phyloP scores from a whole-genome alignment of 129 eudicot species.

The Flaveria ramosissima region DNA sequence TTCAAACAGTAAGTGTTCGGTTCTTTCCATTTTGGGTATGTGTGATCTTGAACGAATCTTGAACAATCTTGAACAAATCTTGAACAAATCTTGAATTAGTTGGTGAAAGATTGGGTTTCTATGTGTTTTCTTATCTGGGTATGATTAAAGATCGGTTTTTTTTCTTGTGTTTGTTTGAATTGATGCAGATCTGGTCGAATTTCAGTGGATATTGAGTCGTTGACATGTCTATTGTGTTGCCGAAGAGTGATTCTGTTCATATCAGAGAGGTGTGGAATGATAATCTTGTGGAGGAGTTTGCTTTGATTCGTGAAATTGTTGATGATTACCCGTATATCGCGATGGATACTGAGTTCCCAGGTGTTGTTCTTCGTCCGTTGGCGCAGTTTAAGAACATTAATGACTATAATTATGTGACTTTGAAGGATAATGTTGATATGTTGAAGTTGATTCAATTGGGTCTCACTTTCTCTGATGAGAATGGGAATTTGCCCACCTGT shows the following conservation, averaged over 20 bases:
- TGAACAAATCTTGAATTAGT: background rate
- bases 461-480: slow-evolving; percentile 60
- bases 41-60: background rate
- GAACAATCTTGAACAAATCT: slow-evolving; percentile 9
- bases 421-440: slow-evolving; percentile 78
- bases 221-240: slow-evolving; percentile 41
- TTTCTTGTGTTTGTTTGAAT: slow-evolving; percentile 25
- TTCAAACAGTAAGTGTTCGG: slow-evolving; percentile 20
- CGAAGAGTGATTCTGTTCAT: slow-evolving; percentile 45
- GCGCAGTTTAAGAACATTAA: slow-evolving; percentile 60
- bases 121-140: slow-evolving; percentile 14
- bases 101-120: slow-evolving; percentile 20
- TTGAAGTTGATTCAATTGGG: slow-evolving; percentile 76
- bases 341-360: slow-evolving; percentile 79
- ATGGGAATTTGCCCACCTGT: slow-evolving; percentile 67
- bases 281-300: slow-evolving; percentile 63
- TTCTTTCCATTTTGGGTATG: too few species aligned
- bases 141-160: slow-evolving; percentile 18
- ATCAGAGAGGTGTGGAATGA: slow-evolving; percentile 68
- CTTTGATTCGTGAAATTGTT: slow-evolving; percentile 53
- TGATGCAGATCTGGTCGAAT: slow-evolving; percentile 55
- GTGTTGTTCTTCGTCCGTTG: slow-evolving; percentile 64
- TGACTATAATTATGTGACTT: slow-evolving; percentile 66
- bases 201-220: slow-evolving; percentile 30
- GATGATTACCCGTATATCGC: slow-evolving; percentile 64